Base-by-base conservation (phyloP, 2,329 filamentous ascomycete genomes). In the Fusarium poae region DNA sequence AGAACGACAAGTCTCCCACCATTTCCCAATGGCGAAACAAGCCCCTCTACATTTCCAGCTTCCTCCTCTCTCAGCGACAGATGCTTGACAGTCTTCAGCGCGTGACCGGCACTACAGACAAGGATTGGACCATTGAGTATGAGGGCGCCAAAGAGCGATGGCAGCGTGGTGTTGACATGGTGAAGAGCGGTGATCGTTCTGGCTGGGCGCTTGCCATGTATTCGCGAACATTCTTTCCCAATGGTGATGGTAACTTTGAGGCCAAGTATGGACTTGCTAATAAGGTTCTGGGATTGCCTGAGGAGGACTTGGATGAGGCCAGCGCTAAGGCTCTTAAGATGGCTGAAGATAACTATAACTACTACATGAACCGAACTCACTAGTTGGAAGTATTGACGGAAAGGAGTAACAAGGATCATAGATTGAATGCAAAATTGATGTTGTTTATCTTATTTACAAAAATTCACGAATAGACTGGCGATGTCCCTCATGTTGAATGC, bases 41-140 rank as follows among this genome's bases (percentile, higher is more conserved):
- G 52, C 67, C 72, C 2, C 70, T 89, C 8, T 86, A 82, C 67
- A 70, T 89, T 21, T 81, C 80, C 16, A 88, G 85, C 54, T 92
- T 90, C 79, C 75, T 79, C 7, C 65, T 90, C 57, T 87, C 78
- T 51, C 90, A 92, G 76, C 81, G 82, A 15, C 89, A 92, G 20
- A 91, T 92, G 81, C 83, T 92, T 58, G 85, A 85, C 39, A 84
- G 83, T 27, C 75, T 89, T 11, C 83, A 88, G 68, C 85, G 87
- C 2, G 88, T 88, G 15, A 86, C 86, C 0, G 83, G 83, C 0
- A 87, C 85, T 1, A 85, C 79, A 2, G 85, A 89, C 39, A 77
- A 77, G 0, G 89, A 91, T 73, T 75, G 73, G 73, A 39, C 76
- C 6, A 82, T 92, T 54, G 80, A 74, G 3, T 77, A 82, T 15